These are phyloP conservation scores for Theileria orientalis DNA, from an alignment of 169 alveolate species.

Conservation along the genomic window DNA sequence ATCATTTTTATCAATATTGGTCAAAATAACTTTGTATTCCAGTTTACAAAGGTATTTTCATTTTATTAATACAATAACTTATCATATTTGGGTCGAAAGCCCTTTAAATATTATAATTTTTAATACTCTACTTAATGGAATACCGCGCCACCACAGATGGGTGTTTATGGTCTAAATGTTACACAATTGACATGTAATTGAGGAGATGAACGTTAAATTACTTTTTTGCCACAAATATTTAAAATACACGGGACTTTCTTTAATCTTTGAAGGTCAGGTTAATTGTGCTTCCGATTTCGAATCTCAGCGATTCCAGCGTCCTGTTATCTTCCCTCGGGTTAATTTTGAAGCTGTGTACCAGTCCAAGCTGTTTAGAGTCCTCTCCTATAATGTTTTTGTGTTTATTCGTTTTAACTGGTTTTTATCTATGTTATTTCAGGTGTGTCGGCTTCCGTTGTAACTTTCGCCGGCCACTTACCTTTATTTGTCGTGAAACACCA, in stretches of 20 bases:
- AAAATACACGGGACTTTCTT: neutral
- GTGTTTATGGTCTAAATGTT: too few species aligned
- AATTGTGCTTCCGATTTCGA: constrained; percentile 2
- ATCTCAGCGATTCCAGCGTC: constrained; percentile 10
- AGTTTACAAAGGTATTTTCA: neutral
- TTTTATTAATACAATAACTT: neutral
- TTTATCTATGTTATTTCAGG: too few species aligned
- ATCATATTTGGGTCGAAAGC: neutral
- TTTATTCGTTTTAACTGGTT: too few species aligned
- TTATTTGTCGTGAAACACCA: constrained; percentile 30
- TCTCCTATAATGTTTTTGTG: neutral
- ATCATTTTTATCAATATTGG: too few species aligned
- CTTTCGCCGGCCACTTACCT: constrained; percentile 7
- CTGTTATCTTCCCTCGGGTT: constrained; percentile 5
- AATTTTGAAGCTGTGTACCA: constrained; percentile 1
- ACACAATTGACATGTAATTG: too few species aligned
- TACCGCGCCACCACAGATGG: neutral
- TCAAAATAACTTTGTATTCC: too few species aligned
- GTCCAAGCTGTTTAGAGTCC: neutral
- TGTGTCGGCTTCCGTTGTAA: neutral
- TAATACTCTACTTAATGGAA: neutral
- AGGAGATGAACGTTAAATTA: too few species aligned
- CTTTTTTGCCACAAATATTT: neutral
- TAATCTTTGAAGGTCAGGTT: constrained; percentile 11
- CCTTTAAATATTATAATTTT: too few species aligned